Conservation (phyloP, 441 rosid species). For the Daphne laureola region DNA sequence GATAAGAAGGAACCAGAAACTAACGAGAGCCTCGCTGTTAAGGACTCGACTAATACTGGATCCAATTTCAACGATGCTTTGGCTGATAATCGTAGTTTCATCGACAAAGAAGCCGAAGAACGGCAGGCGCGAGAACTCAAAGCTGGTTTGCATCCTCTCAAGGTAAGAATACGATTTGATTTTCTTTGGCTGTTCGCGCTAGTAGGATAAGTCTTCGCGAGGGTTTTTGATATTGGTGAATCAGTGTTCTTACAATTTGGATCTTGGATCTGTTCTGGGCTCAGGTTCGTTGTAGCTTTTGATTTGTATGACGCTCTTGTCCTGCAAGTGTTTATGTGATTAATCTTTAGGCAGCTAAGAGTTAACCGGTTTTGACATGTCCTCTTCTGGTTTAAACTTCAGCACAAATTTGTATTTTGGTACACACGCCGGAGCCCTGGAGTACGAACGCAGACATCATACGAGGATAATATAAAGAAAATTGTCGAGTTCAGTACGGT, state of each 20-base stretch:
- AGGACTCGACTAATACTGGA: slow-evolving; percentile 10
- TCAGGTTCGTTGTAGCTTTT: no score
- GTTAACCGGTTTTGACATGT: no score
- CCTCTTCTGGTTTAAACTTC: slow-evolving; percentile 19
- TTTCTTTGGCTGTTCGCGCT: neutral
- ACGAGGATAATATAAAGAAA: slow-evolving; percentile 93
- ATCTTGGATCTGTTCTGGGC: neutral
- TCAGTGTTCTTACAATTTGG: neutral
- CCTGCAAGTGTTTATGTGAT: no score
- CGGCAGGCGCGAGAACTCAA: slow-evolving; percentile 79
- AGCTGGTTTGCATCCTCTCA: slow-evolving; percentile 83
- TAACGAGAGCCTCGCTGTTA: slow-evolving; percentile 16
- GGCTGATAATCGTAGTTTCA: slow-evolving; percentile 15
- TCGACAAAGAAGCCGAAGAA: slow-evolving; percentile 48
- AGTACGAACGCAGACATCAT: slow-evolving; percentile 73
- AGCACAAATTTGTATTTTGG: slow-evolving; percentile 89
- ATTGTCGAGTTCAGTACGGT: slow-evolving; percentile 87
- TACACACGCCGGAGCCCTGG: slow-evolving; percentile 93
- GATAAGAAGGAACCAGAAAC: slow-evolving; percentile 58
- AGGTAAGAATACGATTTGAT: slow-evolving; percentile 30
- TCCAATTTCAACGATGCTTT: slow-evolving; percentile 15
- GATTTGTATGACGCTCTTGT: no score
- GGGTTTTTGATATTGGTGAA: neutral
- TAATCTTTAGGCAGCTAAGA: no score
- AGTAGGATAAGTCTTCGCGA: no score